Percentiles rank a stretch among this genome's conserved stretches.
phyloP scores from a whole-genome alignment of 2,329 filamentous ascomycete genomes.

The Epichloe elymi region DNA sequence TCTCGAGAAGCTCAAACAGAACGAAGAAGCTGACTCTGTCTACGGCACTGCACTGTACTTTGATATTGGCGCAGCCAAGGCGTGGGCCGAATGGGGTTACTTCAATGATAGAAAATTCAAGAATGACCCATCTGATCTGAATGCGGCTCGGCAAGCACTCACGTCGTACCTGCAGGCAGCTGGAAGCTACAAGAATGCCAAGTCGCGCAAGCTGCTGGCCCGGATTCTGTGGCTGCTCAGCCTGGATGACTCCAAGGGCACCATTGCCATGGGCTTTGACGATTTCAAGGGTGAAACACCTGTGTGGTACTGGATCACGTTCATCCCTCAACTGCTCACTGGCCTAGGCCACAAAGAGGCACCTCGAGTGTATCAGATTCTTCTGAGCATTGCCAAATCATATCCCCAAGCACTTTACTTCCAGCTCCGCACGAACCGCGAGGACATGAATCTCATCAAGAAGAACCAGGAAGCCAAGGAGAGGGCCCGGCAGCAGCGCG shows the following conservation, averaged over 20 bases:
- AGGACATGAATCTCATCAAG: conserved; percentile 88
- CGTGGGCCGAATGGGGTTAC: conserved; percentile 98
- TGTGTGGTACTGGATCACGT: conserved; percentile 99
- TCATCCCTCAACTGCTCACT: conserved; percentile 89
- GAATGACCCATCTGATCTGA: conserved; percentile 68
- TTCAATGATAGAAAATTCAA: conserved; percentile 97
- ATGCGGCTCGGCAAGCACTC: conserved; percentile 77
- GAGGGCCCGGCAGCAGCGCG: conserved; percentile 38
- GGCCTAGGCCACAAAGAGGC: conserved; percentile 88
- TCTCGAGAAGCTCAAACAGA: conserved; percentile 81
- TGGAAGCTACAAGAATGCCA: conserved; percentile 92
- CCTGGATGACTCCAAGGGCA: conserved; percentile 76
- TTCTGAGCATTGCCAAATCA: conserved; percentile 87
- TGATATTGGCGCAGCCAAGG: conserved; percentile 88
- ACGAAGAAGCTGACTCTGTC: conserved; percentile 81
- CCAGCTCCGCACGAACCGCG: conserved; percentile 79
- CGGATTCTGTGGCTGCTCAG: conserved; percentile 92
- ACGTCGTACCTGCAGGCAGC: conserved; percentile 95
- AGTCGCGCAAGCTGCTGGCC: conserved; percentile 85
- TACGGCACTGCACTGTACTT: conserved; percentile 94
- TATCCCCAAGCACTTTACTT: conserved; percentile 96
- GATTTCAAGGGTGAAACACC: conserved; percentile 96
- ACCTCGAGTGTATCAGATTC: conserved; percentile 68
- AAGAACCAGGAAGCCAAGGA: conserved; percentile 73
- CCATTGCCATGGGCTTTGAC: conserved; percentile 75